phyloP scores from a whole-genome alignment of 1,139 yeast genomes.

The Suhomyces maxii region DNA sequence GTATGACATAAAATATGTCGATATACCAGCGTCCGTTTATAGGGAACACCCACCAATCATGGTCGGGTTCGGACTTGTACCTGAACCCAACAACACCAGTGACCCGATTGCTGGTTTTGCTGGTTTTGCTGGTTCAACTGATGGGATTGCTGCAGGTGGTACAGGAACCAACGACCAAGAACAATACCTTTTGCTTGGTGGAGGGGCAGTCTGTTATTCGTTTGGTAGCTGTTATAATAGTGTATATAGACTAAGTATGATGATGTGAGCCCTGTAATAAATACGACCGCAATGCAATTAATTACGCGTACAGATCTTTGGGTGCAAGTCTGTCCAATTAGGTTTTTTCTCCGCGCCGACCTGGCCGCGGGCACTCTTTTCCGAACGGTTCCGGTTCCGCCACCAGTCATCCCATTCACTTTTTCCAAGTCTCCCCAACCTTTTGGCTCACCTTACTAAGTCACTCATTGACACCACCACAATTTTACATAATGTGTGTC shows the following conservation, averaged over 20 bases:
- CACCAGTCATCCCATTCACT: too few relatives aligned
- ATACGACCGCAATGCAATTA: too few relatives aligned
- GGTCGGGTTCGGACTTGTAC: conserved; percentile 53
- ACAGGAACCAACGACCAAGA: not conserved
- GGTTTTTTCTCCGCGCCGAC: not conserved
- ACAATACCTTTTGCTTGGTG: conserved; percentile 3
- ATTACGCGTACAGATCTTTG: not conserved
- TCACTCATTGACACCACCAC: too few relatives aligned
- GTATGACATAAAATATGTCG: conserved; percentile 15
- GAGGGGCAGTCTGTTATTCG: conserved; percentile 84
- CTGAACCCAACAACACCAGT: not conserved
- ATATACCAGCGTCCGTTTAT: conserved; percentile 38
- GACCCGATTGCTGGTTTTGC: not conserved
- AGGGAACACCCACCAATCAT: conserved; percentile 47
- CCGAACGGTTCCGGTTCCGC: too few relatives aligned
- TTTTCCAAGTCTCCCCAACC: too few relatives aligned
- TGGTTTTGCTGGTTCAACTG: not conserved
- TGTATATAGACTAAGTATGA: conserved; percentile 10
- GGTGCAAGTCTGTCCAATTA: not conserved
- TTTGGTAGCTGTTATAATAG: conserved; percentile 71
- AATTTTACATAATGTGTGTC: too few relatives aligned
- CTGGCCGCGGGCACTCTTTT: not conserved
- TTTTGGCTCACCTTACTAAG: too few relatives aligned
- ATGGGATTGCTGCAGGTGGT: not conserved
- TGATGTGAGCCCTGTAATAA: conserved; percentile 2